phyloP scores from a whole-genome alignment of 1,284 basidiomycete species.

The Tylopilus sp. region DNA sequence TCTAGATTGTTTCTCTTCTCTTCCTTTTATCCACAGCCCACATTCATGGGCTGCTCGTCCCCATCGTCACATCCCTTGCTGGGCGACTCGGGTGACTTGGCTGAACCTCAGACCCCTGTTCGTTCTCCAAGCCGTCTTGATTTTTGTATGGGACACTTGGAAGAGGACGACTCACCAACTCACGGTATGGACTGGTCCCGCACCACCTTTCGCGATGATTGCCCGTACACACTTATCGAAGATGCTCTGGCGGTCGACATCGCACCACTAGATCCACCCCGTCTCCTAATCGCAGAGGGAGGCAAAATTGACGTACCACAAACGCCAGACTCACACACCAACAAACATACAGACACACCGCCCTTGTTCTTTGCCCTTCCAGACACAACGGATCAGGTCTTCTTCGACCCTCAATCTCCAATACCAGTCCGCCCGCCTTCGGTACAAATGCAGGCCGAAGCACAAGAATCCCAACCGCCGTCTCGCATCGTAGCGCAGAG shows the following conservation, averaged over 20 bases:
- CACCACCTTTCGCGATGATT: not conserved
- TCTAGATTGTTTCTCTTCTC: not conserved
- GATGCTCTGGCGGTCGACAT: constrained; percentile 7
- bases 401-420: constrained; percentile 15
- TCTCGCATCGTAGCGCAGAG: constrained; percentile 15
- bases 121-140: constrained; percentile 36
- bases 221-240: constrained; percentile 3
- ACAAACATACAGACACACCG: constrained; percentile 1
- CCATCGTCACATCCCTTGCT: constrained; percentile 1
- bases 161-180: constrained; percentile 1
- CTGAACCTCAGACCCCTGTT: constrained; percentile 15
- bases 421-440: constrained; percentile 20
- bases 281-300: not conserved
- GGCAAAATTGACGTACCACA: constrained; percentile 4
- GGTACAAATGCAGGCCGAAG: constrained; percentile 2
- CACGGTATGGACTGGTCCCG: constrained; percentile 15
- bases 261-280: not conserved
- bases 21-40: not conserved
- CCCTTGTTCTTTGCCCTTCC: constrained; percentile 1
- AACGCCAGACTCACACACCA: constrained; percentile 2
- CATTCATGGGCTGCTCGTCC: constrained; percentile 11
- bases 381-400: constrained; percentile 3
- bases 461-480: constrained; percentile 3
- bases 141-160: constrained; percentile 21
- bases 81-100: constrained; percentile 20